Evolutionary conservation across 768 basidiomycete genomes (phyloP).

Genomic region (Boletus pseudopeckii): DNA sequence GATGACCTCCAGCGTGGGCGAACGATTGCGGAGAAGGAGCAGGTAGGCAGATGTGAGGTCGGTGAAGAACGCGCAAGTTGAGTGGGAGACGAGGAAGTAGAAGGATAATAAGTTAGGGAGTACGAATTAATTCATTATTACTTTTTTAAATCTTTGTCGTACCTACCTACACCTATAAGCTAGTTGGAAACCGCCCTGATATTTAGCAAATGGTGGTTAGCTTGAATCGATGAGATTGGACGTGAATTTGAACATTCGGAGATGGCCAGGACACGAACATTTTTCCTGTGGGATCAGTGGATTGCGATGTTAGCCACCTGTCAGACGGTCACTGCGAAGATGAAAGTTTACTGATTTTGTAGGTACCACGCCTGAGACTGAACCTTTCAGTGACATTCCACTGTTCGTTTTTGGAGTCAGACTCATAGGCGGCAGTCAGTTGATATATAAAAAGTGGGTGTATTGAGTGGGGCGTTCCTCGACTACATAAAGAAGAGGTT

Average conservation of each 20-base stretch:
- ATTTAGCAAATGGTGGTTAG: neutral
- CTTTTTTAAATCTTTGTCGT: no score
- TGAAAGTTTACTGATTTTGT: no score
- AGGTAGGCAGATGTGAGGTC: neutral
- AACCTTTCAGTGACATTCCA: no score
- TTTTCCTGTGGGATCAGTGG: neutral
- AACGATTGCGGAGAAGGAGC: neutral
- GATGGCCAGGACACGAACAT: no score
- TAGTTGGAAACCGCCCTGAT: neutral
- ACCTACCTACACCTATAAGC: no score
- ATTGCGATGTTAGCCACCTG: no score
- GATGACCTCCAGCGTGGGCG: neutral
- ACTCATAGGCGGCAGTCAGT: no score
- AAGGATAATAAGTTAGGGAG: no score
- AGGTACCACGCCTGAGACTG: no score
- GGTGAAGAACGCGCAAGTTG: neutral
- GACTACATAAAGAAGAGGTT: slow-evolving; percentile 9
- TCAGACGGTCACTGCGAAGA: no score
- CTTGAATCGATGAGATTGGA: neutral
- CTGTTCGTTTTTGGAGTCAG: no score
- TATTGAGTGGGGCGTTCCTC: slow-evolving; percentile 28
- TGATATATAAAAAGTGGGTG: neutral
- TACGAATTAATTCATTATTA: no score
- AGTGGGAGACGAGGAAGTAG: neutral
- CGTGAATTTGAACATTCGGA: neutral